A percentile compares a stretch with the other conserved stretches of the same genome.
Evolutionary conservation across 2,329 filamentous ascomycete species (phyloP).

Genomic region (Hypocreales sp.): DNA sequence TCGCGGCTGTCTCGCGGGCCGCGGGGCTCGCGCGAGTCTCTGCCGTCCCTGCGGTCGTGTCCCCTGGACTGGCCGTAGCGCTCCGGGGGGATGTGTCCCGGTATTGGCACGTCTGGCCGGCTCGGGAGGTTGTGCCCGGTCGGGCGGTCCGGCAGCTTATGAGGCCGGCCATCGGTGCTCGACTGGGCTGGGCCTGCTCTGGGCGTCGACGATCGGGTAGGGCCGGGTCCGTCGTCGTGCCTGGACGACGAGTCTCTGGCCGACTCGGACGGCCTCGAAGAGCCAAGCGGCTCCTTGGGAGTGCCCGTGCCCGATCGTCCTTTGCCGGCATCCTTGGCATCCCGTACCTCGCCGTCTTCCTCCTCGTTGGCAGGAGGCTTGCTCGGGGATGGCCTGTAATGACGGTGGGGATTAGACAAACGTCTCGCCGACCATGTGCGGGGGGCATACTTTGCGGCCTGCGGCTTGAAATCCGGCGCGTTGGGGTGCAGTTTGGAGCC

Average conservation of each 20-base stretch:
- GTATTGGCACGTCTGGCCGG: slow-evolving; percentile 41
- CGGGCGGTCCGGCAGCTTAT: slow-evolving; percentile 20
- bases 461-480: slow-evolving; percentile 50
- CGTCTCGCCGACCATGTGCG: slow-evolving; percentile 5
- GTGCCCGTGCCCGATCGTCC: slow-evolving; percentile 2
- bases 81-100: slow-evolving; percentile 29
- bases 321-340: slow-evolving; percentile 24
- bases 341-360: slow-evolving; percentile 61
- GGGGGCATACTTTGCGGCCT: slow-evolving; percentile 19
- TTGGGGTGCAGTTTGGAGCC: slow-evolving; percentile 35
- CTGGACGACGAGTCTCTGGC: slow-evolving; percentile 11
- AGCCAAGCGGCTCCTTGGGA: slow-evolving; percentile 18
- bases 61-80: slow-evolving; percentile 25
- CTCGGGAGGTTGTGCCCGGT: slow-evolving; percentile 30
- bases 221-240: slow-evolving; percentile 8
- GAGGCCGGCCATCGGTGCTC: slow-evolving; percentile 15
- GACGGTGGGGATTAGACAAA: slow-evolving; percentile 5
- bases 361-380: slow-evolving; percentile 27
- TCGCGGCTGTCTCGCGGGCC: slow-evolving; percentile 12
- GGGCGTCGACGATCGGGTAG: slow-evolving; percentile 13
- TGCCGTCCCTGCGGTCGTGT: slow-evolving; percentile 23
- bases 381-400: slow-evolving; percentile 5
- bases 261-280: slow-evolving; percentile 13
- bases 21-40: slow-evolving; percentile 13
- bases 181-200: slow-evolving; percentile 9